Base-by-base conservation (phyloP, 2,329 filamentous ascomycete species). In the Emericellopsis atlantica region DNA sequence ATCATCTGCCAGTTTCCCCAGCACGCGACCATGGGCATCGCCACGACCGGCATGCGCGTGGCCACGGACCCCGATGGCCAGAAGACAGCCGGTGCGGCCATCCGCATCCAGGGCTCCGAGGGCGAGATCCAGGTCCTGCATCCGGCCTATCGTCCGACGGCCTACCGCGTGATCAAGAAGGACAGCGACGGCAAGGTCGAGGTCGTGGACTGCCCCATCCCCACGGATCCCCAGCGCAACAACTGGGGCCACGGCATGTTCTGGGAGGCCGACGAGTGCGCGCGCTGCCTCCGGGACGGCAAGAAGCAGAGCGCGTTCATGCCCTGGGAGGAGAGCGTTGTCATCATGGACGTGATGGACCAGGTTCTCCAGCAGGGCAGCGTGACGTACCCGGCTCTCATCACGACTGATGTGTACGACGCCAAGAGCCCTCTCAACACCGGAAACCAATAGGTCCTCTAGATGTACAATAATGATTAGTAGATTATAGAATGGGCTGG, bases 231-330 rank as follows among this genome's bases (percentile, higher is more conserved):
- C 21, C 64, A 61, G 48, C 61, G 67, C 26, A 54, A 62, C 22
- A 49, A 54, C 48, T 70, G 64, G 62, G 86, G 85, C 10, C 81
- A 86, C 48, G 87, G 86, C 39, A 92, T 93, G 84, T 92, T 86
- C 64, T 90, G 81, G 81, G 83, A 89, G 58, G 85, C 85, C 1
- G 84, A 89, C 56, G 84, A 87, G 65, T 81, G 76, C 48, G 84
- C 81, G 23, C 70, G 79, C 36, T 85, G 82, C 49, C 55, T 94
- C 43, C 69, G 81, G 35, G 86, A 92, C 55, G 84, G 86, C 18
- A 78, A 77, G 61, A 73, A 80, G 52, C 81, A 94, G 67, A 87
- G 85, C 55, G 70, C 73, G 37, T 72, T 71, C 11, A 64, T 92
- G 60, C 76, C 80, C 16, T 75, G 76, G 67, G 70, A 76, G 36